A percentile compares a stretch with the other conserved stretches of the same genome.
Evolutionary conservation across 2,329 filamentous ascomycete genomes (phyloP).

Genomic region (Onygenales sp.): DNA sequence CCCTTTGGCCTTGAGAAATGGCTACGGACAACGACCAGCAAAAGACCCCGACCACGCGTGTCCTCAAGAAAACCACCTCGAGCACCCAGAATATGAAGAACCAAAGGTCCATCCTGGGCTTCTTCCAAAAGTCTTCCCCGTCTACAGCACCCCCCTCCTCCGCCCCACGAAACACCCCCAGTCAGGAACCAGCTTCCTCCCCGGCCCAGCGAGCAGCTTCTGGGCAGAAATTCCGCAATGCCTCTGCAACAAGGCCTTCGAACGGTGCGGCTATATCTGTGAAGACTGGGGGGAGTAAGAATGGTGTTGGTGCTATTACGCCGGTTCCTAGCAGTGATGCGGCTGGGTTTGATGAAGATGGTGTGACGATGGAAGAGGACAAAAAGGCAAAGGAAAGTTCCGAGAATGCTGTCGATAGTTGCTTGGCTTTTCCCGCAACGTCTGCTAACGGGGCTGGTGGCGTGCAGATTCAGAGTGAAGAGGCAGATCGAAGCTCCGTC

Average conservation of each 20-base stretch:
- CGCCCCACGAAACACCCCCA: constrained; percentile 12
- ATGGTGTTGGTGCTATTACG: constrained; percentile 43
- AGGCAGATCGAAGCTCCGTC: constrained; percentile 41
- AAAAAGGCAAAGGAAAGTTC: constrained; percentile 22
- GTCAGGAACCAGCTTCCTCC: constrained; percentile 6
- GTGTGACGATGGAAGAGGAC: constrained; percentile 21
- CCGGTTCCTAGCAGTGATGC: constrained; percentile 76
- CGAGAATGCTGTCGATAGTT: constrained; percentile 46
- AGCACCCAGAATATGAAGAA: constrained; percentile 44
- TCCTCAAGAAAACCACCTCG: constrained; percentile 21
- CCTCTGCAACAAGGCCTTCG: constrained; percentile 2
- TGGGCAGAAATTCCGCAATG: neutral
- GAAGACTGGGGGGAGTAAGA: constrained; percentile 41
- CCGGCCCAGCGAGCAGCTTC: constrained; percentile 3
- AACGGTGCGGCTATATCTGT: constrained; percentile 26
- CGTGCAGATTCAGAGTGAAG: constrained; percentile 32
- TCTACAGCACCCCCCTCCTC: constrained; percentile 28
- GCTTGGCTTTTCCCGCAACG: constrained; percentile 30
- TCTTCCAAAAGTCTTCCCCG: constrained; percentile 57
- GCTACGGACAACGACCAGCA: neutral
- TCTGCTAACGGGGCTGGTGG: constrained; percentile 32
- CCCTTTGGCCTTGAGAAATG: neutral
- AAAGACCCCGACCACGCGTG: constrained; percentile 5
- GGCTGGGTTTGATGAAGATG: constrained; percentile 58
- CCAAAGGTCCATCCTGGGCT: constrained; percentile 66